Conservation (phyloP, 129 eudicot genomes). For the Lonicera japonica region DNA sequence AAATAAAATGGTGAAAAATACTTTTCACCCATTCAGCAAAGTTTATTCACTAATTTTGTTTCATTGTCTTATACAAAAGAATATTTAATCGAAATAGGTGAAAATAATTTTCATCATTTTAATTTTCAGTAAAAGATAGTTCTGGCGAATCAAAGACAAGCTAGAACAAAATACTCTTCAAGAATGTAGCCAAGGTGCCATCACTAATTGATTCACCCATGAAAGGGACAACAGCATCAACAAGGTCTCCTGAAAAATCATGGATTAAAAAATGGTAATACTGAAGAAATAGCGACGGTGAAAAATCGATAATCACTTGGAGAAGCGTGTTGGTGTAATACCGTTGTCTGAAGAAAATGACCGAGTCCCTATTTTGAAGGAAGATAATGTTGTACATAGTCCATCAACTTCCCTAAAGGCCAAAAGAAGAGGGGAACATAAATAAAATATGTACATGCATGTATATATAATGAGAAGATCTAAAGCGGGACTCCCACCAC, state of each 20-base stretch:
- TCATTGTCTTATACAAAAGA: too few species aligned
- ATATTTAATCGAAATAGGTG: too few species aligned
- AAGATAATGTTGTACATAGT: not conserved
- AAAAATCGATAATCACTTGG: not conserved
- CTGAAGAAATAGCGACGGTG: not conserved
- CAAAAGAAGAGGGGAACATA: conserved; percentile 15
- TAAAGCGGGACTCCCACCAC: too few species aligned
- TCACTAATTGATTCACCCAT: conserved; percentile 71
- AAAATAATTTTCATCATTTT: too few species aligned
- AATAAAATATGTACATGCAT: not conserved
- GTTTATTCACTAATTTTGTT: too few species aligned
- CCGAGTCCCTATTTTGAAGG: conserved; percentile 23
- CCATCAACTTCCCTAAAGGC: conserved; percentile 4
- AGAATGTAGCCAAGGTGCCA: conserved; percentile 54
- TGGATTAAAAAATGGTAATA: not conserved
- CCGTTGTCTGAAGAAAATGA: conserved; percentile 53
- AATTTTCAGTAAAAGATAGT: too few species aligned
- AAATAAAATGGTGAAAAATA: too few species aligned
- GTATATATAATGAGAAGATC: too few species aligned
- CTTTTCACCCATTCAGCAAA: too few species aligned
- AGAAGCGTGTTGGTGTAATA: conserved; percentile 5
- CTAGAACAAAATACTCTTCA: conserved; percentile 38
- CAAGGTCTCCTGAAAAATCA: conserved; percentile 41
- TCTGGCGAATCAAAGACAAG: not conserved
- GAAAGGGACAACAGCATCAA: conserved; percentile 62